A percentile compares a stretch with the other conserved stretches of the same genome.
phyloP scores from a whole-genome alignment of 1,284 basidiomycete genomes.

The Naganishia albida region DNA sequence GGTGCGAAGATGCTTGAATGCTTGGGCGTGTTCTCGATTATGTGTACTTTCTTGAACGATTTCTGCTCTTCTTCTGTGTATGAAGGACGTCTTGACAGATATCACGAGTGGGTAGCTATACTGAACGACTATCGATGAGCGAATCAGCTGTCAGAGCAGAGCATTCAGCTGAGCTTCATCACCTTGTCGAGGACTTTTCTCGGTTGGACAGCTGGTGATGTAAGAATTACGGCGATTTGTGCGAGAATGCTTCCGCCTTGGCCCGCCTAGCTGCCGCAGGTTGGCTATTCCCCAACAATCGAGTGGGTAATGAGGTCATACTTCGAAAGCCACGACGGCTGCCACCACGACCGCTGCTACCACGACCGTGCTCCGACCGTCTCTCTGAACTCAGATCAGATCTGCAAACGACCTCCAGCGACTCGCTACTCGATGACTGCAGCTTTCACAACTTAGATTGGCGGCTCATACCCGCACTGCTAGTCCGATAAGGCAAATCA shows the following conservation, averaged over 20 bases:
- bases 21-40: neutral
- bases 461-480: too few relatives aligned
- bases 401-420: too few relatives aligned
- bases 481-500: too few relatives aligned
- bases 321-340: too few relatives aligned
- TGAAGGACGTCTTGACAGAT: neutral
- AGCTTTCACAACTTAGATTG: too few relatives aligned
- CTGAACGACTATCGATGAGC: neutral
- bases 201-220: neutral
- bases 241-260: neutral
- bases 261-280: too few relatives aligned
- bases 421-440: too few relatives aligned
- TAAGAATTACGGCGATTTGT: conserved; percentile 3
- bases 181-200: conserved; percentile 1
- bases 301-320: too few relatives aligned
- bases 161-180: neutral
- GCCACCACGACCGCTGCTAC: too few relatives aligned
- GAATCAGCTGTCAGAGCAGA: neutral
- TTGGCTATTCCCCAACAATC: too few relatives aligned
- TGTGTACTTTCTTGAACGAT: neutral
- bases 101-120: neutral
- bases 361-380: too few relatives aligned
- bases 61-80: conserved; percentile 3
- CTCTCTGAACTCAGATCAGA: too few relatives aligned
- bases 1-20: neutral